These are phyloP conservation scores for Tuber calosporum DNA, from an alignment of 495 filamentous ascomycete species.

Conservation along the genomic window DNA sequence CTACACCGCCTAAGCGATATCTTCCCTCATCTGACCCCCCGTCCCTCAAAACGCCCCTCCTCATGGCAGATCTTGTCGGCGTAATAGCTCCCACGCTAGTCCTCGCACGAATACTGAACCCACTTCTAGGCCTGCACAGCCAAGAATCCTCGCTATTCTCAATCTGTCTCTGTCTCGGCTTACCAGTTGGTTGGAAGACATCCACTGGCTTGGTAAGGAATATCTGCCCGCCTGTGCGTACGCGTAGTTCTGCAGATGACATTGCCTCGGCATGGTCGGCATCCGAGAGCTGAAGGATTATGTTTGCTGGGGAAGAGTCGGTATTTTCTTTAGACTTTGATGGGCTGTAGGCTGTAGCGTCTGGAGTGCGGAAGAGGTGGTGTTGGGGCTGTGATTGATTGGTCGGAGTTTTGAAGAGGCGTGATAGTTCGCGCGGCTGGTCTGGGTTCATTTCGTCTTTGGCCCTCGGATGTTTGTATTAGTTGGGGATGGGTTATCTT, in stretches of 20 bases:
- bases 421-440: background rate
- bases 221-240: background rate
- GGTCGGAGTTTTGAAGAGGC: background rate
- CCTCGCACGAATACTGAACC: background rate
- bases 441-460: background rate
- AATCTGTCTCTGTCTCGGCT: background rate
- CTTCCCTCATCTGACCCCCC: background rate
- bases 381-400: background rate
- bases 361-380: background rate
- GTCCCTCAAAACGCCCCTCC: background rate
- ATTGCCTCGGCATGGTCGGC: background rate
- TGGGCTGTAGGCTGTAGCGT: background rate
- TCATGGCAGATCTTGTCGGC: background rate
- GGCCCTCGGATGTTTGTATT: background rate
- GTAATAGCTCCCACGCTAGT: background rate
- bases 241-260: background rate
- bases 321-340: background rate
- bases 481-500: background rate
- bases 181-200: background rate
- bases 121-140: background rate
- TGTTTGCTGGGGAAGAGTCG: background rate
- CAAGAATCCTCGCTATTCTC: background rate
- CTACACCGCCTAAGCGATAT: background rate
- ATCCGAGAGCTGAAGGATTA: background rate
- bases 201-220: background rate